A percentile compares a stretch with the other conserved stretches of the same genome.
These are phyloP conservation scores for Gautieria morchelliformis DNA, from an alignment of 768 basidiomycete genomes.

Conservation along the genomic window DNA sequence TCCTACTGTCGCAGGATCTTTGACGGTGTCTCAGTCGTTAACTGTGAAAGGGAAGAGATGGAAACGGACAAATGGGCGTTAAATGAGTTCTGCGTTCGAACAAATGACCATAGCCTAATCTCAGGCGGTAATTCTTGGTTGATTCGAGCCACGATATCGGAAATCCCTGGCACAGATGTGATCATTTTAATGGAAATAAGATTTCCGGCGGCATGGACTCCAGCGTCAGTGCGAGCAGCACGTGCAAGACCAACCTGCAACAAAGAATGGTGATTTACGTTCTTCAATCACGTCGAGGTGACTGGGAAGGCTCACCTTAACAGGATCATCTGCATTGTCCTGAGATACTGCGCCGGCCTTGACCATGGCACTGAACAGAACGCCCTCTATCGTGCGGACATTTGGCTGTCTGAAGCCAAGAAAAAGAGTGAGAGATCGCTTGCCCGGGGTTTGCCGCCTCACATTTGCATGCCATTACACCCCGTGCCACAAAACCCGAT, in stretches of 20 bases:
- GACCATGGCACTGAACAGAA: conserved; percentile 79
- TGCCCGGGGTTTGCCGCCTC: not conserved
- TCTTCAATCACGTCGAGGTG: not conserved
- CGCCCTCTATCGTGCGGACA: conserved; percentile 79
- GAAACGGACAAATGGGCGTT: conserved; percentile 48
- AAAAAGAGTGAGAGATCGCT: not conserved
- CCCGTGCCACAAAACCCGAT: conserved; percentile 90
- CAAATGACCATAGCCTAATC: conserved; percentile 88
- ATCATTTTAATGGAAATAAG: conserved; percentile 90
- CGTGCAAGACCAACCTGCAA: conserved; percentile 73
- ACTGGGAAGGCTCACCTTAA: conserved; percentile 47
- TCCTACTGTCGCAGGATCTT: conserved; percentile 88
- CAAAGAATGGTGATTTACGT: not conserved
- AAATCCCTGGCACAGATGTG: conserved; percentile 56
- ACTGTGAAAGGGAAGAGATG: not conserved
- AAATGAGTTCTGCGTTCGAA: conserved; percentile 75
- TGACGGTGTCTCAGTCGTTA: not conserved
- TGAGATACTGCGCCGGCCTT: conserved; percentile 88
- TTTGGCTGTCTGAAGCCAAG: conserved; percentile 50
- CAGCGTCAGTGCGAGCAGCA: conserved; percentile 93
- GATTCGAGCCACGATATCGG: conserved; percentile 59
- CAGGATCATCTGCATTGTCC: conserved; percentile 86
- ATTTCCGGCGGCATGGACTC: conserved; percentile 95
- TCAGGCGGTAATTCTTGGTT: conserved; percentile 87
- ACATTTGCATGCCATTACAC: conserved; percentile 94